These are phyloP conservation scores for Cruciata laevipes DNA, from an alignment of 257 asterid genomes.

Conservation along the genomic window DNA sequence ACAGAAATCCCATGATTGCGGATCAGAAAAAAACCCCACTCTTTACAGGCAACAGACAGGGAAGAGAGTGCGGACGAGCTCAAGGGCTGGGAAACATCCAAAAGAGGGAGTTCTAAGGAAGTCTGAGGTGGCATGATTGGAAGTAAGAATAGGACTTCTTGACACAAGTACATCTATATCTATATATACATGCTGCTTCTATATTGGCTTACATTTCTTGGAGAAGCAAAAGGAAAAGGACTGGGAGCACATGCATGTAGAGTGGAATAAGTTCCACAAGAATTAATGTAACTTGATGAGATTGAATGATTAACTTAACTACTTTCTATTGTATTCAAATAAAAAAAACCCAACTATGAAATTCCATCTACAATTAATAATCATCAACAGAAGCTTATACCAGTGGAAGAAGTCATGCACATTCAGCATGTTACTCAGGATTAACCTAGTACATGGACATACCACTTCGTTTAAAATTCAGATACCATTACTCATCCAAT, in stretches of 20 bases:
- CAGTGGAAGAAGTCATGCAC: slow-evolving; percentile 1
- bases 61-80: slow-evolving; percentile 41
- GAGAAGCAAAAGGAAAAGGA: neutral
- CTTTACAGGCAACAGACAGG: slow-evolving; percentile 50
- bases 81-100: slow-evolving; percentile 57
- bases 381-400: neutral
- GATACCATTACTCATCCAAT: neutral
- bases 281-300: neutral
- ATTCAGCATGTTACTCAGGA: neutral
- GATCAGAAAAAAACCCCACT: slow-evolving; percentile 63
- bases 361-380: neutral
- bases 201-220: neutral
- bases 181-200: slow-evolving; percentile 6
- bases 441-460: neutral
- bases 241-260: slow-evolving; percentile 6
- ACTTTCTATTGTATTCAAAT: neutral
- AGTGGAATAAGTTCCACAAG: slow-evolving; percentile 6
- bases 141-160: neutral
- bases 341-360: neutral
- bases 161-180: neutral
- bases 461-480: neutral
- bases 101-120: slow-evolving; percentile 40
- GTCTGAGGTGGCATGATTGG: neutral
- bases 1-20: slow-evolving; percentile 53
- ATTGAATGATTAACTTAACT: neutral